Percentiles rank a stretch among this genome's conserved stretches.
Conservation (phyloP, 1,284 basidiomycete species). For the Vanrija humicola region DNA sequence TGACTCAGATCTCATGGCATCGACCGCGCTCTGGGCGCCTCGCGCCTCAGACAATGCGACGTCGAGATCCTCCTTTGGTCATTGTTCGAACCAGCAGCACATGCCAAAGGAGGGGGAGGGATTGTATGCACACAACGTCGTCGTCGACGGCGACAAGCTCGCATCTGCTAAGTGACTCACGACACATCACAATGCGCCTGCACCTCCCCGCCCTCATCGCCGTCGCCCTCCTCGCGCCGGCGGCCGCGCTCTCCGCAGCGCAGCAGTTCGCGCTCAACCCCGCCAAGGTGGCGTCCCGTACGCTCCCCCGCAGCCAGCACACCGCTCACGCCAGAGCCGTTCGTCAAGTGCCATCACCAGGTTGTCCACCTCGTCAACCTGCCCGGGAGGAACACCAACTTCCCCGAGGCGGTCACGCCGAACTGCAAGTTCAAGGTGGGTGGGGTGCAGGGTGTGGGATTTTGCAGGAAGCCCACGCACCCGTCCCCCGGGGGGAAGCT, state of each 20-base stretch:
- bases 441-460: background rate
- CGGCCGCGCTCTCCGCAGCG: constrained; percentile 6
- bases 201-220: constrained; percentile 9
- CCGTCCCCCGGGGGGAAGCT: too few species aligned
- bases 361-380: constrained; percentile 12
- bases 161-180: too few species aligned
- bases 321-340: constrained; percentile 20
- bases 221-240: constrained; percentile 6
- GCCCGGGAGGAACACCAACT: constrained; percentile 12
- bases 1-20: too few species aligned
- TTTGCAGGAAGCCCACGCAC: too few species aligned
- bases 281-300: constrained; percentile 16
- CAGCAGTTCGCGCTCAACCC: constrained; percentile 20
- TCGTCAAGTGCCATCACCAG: constrained; percentile 22
- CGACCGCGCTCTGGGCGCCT: too few species aligned
- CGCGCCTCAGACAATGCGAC: too few species aligned
- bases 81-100: too few species aligned
- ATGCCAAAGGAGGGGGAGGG: too few species aligned
- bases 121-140: too few species aligned
- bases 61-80: too few species aligned
- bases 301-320: background rate
- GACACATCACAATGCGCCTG: too few species aligned
- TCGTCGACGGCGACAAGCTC: too few species aligned
- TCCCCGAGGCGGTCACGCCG: constrained; percentile 13
- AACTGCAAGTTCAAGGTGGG: constrained; percentile 33